phyloP scores from a whole-genome alignment of 176 grass and related monocot genomes.

The Carex littledalei region DNA sequence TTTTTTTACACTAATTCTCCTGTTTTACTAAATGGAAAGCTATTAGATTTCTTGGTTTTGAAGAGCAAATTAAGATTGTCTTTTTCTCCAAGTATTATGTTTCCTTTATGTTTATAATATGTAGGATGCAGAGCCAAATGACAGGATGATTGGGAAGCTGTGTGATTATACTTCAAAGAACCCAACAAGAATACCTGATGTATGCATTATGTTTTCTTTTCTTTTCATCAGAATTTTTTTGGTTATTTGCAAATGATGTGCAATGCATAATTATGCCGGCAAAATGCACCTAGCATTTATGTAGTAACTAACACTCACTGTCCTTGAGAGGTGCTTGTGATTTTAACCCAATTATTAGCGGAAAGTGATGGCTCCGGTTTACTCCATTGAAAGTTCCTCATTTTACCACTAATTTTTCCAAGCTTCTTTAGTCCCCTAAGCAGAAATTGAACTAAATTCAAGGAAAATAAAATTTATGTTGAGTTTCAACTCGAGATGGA shows the following conservation, averaged over 20 bases:
- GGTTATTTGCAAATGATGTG: not conserved
- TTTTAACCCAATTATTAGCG: not conserved
- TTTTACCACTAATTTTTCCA: not conserved
- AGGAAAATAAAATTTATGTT: not conserved
- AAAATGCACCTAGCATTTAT: not conserved
- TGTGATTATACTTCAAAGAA: conserved; percentile 93
- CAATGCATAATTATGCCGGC: not conserved
- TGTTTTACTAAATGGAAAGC: not conserved
- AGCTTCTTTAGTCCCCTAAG: not conserved
- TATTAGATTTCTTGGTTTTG: not conserved
- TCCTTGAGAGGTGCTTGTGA: not conserved
- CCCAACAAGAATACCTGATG: conserved; percentile 72
- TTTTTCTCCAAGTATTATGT: not conserved
- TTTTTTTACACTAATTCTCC: not conserved
- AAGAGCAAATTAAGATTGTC: not conserved
- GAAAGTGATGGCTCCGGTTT: not conserved
- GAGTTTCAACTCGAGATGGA: not conserved
- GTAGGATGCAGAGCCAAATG: conserved; percentile 86
- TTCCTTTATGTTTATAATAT: conserved; percentile 26
- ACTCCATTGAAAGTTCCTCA: not conserved
- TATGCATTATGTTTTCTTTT: conserved; percentile 14
- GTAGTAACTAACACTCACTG: not conserved
- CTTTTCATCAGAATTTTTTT: not conserved
- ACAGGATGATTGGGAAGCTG: conserved; percentile 81
- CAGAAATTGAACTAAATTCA: not conserved